Conservation (phyloP, 768 basidiomycete genomes). For the Clitopilus hobsonii region DNA sequence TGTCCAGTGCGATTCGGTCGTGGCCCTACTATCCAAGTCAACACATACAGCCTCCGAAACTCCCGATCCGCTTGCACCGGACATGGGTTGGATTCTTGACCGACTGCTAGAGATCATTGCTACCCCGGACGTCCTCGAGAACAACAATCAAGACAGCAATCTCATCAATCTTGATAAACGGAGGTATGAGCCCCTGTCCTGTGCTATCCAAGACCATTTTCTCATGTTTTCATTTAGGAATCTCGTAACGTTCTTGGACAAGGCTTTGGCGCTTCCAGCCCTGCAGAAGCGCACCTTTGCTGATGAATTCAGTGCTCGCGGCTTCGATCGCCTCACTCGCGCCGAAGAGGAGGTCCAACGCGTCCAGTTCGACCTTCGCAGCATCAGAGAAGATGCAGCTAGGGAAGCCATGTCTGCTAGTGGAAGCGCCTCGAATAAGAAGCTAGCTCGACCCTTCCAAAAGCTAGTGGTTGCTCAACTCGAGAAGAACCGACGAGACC, state of each 20-base stretch:
- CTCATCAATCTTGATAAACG: constrained; percentile 83
- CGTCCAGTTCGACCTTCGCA: constrained; percentile 65
- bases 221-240: constrained; percentile 41
- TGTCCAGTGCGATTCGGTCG: constrained; percentile 56
- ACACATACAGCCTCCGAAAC: constrained; percentile 37
- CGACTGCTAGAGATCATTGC: constrained; percentile 76
- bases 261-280: constrained; percentile 40
- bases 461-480: constrained; percentile 58
- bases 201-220: neutral
- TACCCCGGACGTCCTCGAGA: constrained; percentile 63
- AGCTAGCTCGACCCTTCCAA: constrained; percentile 61
- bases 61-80: constrained; percentile 56
- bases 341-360: constrained; percentile 65
- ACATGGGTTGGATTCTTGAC: constrained; percentile 82
- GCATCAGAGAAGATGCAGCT: constrained; percentile 71
- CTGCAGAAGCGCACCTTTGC: constrained; percentile 39
- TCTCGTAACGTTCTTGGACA: constrained; percentile 59
- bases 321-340: constrained; percentile 71
- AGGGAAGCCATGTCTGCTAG: constrained; percentile 51
- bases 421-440: constrained; percentile 46
- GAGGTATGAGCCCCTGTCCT: constrained; percentile 40
- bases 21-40: constrained; percentile 50
- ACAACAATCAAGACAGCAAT: constrained; percentile 43
- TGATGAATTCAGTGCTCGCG: constrained; percentile 56
- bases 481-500: constrained; percentile 81